Evolutionary conservation across 164 flowering plant species (phyloP), one percentile per base, ranked within the genome.

Genomic region (Brasenia schreberi): DNA sequence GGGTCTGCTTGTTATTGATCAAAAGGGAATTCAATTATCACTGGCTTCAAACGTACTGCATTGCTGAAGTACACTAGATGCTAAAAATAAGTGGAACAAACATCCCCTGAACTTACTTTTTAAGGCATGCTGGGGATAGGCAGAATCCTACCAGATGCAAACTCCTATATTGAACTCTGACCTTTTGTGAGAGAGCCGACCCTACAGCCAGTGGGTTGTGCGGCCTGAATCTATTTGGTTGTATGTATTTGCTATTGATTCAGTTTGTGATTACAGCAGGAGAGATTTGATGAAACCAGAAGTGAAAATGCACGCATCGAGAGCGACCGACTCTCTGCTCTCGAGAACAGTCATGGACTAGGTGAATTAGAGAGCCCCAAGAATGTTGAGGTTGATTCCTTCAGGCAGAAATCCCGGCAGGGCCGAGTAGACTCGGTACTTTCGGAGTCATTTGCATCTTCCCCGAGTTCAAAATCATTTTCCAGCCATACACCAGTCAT

Each of bases 301-400:
- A 49, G 12, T 14, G 56, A 49, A 49, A 49, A 49, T 49, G 56
- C 16, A 14, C 56, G 39, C 39, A 33, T 33, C 4, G 39, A 33
- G 39, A 33, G 39, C 39, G 4, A 33, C 4, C 39, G 4, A 1
- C 39, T 33, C 39, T 33, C 56, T 5, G 56, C 56, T 14, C 10
- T 49, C 56, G 4, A 49, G 12, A 14, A 4, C 16, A 49, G 56
- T 14, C 56, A 49, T 49, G 56, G 4, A 49, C 12, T 6, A 9
- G 10, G 4, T 49, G 56, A 3, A 49, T 3, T 9, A 49, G 91
- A 85, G 6, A 85, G 83, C 70, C 91, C 96, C 0, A 92, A 89
- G 64, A 92, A 85, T 7, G 98, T 88, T 0, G 98, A 92, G 61
- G 86, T 89, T 16, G 56, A 49, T 49, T 1, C 56, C 10, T 14